Conservation (phyloP, 768 basidiomycete genomes). For the Suillus plorans region DNA sequence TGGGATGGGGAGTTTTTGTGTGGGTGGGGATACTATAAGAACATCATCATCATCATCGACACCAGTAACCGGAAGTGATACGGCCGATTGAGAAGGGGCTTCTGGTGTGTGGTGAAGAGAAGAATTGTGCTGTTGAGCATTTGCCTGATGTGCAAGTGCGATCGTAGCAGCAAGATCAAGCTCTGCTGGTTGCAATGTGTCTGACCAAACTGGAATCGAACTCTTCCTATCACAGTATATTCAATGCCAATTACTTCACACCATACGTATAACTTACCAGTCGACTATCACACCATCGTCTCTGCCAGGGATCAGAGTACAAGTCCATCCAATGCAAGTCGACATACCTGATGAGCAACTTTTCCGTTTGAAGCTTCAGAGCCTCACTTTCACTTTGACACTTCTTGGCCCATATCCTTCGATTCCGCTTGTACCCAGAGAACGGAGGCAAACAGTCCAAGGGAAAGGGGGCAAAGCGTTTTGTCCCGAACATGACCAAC, state of each 20-base stretch:
- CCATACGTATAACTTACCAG: constrained; percentile 18
- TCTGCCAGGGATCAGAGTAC: constrained; percentile 10
- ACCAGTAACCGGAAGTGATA: neutral
- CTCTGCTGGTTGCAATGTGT: constrained; percentile 26
- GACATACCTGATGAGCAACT: constrained; percentile 28
- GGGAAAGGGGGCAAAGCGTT: constrained; percentile 29
- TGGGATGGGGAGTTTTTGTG: constrained; percentile 20
- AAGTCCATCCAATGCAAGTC: neutral
- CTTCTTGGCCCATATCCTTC: constrained; percentile 20
- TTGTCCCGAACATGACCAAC: constrained; percentile 26
- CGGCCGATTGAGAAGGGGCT: neutral
- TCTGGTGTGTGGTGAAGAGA: neutral
- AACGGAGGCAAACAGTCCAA: constrained; percentile 21
- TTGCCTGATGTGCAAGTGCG: constrained; percentile 23
- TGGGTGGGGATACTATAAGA: constrained; percentile 3
- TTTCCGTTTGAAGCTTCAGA: constrained; percentile 23
- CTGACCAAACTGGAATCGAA: constrained; percentile 30
- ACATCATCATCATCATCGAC: neutral
- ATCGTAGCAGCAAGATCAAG: constrained; percentile 30
- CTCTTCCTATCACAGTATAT: constrained; percentile 24
- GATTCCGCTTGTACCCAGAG: constrained; percentile 19
- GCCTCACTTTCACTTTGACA: constrained; percentile 20
- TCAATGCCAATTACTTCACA: neutral
- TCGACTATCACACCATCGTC: constrained; percentile 32
- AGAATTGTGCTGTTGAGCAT: constrained; percentile 15